A percentile compares a stretch with the other conserved stretches of the same genome.
These are phyloP conservation scores for Chlamydomonas asymmetrica DNA, from an alignment of 139 green algal species.

Conservation along the genomic window DNA sequence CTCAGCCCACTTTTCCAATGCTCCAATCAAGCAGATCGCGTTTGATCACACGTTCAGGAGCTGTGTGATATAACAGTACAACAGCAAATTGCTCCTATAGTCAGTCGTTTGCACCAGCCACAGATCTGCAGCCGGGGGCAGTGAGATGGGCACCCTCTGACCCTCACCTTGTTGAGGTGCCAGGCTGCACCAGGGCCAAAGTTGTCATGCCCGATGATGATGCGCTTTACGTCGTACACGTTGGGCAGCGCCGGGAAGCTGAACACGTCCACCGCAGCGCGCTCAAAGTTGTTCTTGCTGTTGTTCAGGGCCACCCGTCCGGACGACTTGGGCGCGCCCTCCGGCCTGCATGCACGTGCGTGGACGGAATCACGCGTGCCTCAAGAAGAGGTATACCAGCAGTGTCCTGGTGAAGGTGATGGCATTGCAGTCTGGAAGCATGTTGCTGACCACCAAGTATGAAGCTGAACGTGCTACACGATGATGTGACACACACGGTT, in stretches of 20 bases:
- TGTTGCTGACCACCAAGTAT: no score
- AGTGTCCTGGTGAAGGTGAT: no score
- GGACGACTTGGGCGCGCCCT: slow-evolving; percentile 30
- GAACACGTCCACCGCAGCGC: slow-evolving; percentile 50
- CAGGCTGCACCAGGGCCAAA: slow-evolving; percentile 53
- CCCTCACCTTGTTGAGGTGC: slow-evolving; percentile 63
- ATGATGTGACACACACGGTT: background rate
- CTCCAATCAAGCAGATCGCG: no score
- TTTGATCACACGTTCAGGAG: no score
- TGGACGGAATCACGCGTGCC: background rate
- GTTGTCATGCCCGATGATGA: slow-evolving; percentile 68
- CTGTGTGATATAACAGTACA: no score
- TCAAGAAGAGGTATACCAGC: background rate
- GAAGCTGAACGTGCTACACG: no score
- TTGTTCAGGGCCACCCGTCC: slow-evolving; percentile 38
- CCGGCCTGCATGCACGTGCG: no score
- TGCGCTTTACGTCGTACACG: slow-evolving; percentile 44
- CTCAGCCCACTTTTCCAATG: no score
- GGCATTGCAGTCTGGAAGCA: no score
- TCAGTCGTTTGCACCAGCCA: no score
- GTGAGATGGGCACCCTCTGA: slow-evolving; percentile 1
- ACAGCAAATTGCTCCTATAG: no score
- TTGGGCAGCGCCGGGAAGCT: slow-evolving; percentile 43
- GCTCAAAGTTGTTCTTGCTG: slow-evolving; percentile 68
- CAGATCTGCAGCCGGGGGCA: no score